Conservation (phyloP, 495 filamentous ascomycete species). For the Polyplosphaeria fusca region DNA sequence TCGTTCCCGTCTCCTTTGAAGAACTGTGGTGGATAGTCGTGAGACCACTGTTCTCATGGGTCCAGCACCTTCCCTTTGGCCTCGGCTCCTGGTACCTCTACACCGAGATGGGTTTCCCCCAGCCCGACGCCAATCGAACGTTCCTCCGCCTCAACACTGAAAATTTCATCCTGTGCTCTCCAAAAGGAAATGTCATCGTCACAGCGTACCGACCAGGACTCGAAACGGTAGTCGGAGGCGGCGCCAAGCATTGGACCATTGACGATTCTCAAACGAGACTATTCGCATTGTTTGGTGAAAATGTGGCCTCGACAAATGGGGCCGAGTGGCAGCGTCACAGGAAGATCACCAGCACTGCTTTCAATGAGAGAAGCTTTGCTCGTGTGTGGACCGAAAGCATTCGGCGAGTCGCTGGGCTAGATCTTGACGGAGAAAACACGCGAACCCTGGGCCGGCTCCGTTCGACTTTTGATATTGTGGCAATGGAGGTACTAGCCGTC, state of each 20-base stretch:
- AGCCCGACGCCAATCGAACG: conserved; percentile 4
- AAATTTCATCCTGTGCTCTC: conserved; percentile 15
- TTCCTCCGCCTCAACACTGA: conserved; percentile 1
- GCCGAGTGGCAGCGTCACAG: conserved; percentile 17
- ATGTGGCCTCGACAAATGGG: conserved; percentile 14
- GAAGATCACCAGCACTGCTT: conserved; percentile 10
- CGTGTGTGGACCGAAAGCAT: conserved; percentile 7
- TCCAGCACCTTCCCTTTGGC: conserved; percentile 14
- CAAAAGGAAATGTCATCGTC: conserved; percentile 3
- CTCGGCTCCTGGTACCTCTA: conserved; percentile 24
- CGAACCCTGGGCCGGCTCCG: conserved; percentile 3
- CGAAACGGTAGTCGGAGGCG: neutral
- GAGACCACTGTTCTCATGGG: conserved; percentile 14
- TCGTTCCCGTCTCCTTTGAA: conserved; percentile 12
- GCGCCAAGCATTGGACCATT: conserved; percentile 5
- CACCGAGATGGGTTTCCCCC: conserved; percentile 14
- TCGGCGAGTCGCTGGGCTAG: neutral
- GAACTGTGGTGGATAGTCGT: conserved; percentile 13
- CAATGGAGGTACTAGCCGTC: conserved; percentile 11
- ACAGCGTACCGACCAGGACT: conserved; percentile 7
- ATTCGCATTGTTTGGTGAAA: conserved; percentile 16
- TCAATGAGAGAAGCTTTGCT: conserved; percentile 16
- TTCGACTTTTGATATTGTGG: conserved; percentile 12
- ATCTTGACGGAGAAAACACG: neutral
- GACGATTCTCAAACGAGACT: neutral